Base-by-base conservation (phyloP, 2,329 filamentous ascomycete species). In the Fusarium sp. region DNA sequence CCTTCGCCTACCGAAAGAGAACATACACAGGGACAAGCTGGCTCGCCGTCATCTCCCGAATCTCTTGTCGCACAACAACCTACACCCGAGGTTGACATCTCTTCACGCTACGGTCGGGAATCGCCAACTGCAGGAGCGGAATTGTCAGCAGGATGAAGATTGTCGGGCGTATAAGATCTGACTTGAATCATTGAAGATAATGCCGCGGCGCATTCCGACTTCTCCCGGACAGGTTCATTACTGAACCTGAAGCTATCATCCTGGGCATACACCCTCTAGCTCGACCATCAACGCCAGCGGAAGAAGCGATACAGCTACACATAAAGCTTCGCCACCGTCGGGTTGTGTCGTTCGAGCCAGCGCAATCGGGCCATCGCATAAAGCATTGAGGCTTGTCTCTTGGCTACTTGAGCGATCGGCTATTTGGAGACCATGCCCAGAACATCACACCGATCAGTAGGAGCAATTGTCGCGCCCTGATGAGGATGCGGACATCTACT, bases 141-240 rank as follows among this genome's bases (percentile, higher is more conserved):
- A 33, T 35, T 52, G 9, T 21, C 32, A 37, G 5, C 32, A 6
- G 49, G 49, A 25, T 52, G 49, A 52, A 4, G 0, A 5, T 21
- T 21, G 0, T 15, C 9, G 18, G 30, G 5, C 0, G 3, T 19
- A 15, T 5, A 2, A 37, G 32, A 52, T 25, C 30, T 7, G 0
- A 52, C 0, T 25, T 13, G 3, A 15, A 15, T 1, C 7, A 0
- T 15, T 6, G n/a, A 35, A n/a, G 16, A 35, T 52, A 3, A 35
- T 25, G 3, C 32, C 0, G 7, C 11, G n/a, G 21, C 16, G 6
- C n/a, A 19, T 8, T 13, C 32, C 30, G 0, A 19, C n/a, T 19
- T 23, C 1, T 52, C 18, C 30, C n/a, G 2, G 4, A 3, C 7
- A 8, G 5, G n/a, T 25, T 37, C 49, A 2, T 25, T 2, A 15